Evolutionary conservation across 345 rosid species (phyloP).

Genomic region (Ricinus communis): DNA sequence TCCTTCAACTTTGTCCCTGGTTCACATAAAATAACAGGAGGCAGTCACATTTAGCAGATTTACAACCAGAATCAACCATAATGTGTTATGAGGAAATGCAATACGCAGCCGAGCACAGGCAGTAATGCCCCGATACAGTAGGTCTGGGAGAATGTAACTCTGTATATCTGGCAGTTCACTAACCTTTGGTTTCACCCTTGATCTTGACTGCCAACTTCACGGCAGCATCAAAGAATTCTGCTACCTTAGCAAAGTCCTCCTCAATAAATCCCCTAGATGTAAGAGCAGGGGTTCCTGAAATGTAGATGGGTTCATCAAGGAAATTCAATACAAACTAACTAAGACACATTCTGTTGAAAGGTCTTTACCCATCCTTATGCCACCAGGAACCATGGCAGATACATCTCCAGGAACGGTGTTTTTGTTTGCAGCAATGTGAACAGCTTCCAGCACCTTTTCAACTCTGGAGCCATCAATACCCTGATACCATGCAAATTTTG

Average conservation of each 20-base stretch:
- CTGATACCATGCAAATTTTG: slow-evolving; percentile 32
- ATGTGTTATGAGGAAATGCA: background rate
- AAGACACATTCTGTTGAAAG: slow-evolving; percentile 3
- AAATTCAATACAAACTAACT: background rate
- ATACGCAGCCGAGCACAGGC: background rate
- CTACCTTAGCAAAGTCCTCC: slow-evolving; percentile 88
- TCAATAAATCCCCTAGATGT: slow-evolving; percentile 91
- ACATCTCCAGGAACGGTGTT: slow-evolving; percentile 99
- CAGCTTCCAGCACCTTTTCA: slow-evolving; percentile 96
- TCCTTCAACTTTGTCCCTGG: slow-evolving; percentile 93
- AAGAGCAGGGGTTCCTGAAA: slow-evolving; percentile 92
- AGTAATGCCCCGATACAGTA: too few species aligned
- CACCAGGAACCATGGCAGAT: slow-evolving; percentile 99
- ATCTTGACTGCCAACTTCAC: slow-evolving; percentile 79
- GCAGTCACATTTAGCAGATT: slow-evolving; percentile 13
- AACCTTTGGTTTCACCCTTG: slow-evolving; percentile 87
- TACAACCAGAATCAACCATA: background rate
- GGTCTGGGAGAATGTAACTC: background rate
- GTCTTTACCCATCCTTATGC: slow-evolving; percentile 94
- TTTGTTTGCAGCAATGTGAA: slow-evolving; percentile 98
- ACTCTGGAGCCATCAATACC: slow-evolving; percentile 97
- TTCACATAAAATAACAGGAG: slow-evolving; percentile 25
- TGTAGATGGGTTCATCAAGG: slow-evolving; percentile 20
- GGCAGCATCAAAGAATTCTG: slow-evolving; percentile 81
- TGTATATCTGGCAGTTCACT: slow-evolving; percentile 3